Percentiles rank a stretch among this genome's conserved stretches.
Evolutionary conservation across 805 yeast species (phyloP).

Genomic region (Starmerella bombi): DNA sequence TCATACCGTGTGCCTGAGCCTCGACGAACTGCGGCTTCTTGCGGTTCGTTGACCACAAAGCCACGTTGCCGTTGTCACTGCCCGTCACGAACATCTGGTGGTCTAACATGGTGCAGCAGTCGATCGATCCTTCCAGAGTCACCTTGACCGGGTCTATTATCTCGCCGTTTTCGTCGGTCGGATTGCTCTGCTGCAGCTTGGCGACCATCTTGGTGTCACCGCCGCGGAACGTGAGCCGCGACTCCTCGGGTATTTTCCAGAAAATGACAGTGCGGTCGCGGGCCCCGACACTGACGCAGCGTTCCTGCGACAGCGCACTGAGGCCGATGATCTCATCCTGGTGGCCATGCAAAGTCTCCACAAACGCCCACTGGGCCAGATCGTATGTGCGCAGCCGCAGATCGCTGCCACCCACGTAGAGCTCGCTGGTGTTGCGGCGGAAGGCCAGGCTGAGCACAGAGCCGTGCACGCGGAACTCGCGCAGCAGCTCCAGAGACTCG

Average conservation of each 20-base stretch:
- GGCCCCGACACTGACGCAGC: conserved; percentile 92
- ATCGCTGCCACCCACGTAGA: conserved; percentile 89
- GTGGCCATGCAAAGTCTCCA: conserved; percentile 89
- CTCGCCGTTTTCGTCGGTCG: neutral
- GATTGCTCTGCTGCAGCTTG: neutral
- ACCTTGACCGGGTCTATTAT: neutral
- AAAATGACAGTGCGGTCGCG: conserved; percentile 90
- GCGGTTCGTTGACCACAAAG: conserved; percentile 82
- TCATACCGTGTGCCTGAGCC: conserved; percentile 66
- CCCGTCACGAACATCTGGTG: conserved; percentile 90
- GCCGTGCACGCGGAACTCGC: conserved; percentile 67
- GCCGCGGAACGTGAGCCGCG: conserved; percentile 84
- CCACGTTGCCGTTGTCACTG: conserved; percentile 79
- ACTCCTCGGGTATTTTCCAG: conserved; percentile 95
- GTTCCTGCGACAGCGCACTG: conserved; percentile 66
- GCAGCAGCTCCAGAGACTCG: conserved; percentile 60
- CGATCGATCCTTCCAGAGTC: conserved; percentile 67
- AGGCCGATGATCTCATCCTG: conserved; percentile 81
- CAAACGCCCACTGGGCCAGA: conserved; percentile 71
- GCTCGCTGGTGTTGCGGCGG: conserved; percentile 67
- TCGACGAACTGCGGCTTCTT: conserved; percentile 69
- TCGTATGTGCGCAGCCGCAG: conserved; percentile 78
- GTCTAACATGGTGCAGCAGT: conserved; percentile 80
- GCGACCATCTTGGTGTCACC: conserved; percentile 44
- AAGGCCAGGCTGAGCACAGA: conserved; percentile 61